phyloP scores from a whole-genome alignment of 2,329 filamentous ascomycete genomes.

The Penicillium sp. region DNA sequence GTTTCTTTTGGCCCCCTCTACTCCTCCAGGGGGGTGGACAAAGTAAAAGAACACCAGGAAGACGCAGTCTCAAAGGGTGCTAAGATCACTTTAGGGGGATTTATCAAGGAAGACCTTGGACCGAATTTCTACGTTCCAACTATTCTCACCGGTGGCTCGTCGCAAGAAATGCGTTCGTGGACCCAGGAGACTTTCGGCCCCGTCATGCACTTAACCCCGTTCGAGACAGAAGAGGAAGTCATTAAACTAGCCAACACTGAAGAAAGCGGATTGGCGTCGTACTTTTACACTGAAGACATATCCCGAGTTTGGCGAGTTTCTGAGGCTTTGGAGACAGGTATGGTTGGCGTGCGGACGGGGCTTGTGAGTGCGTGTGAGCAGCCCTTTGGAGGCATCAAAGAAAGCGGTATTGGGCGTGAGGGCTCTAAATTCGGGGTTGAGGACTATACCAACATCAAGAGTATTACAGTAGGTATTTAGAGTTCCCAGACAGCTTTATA shows the following conservation, averaged over 20 bases:
- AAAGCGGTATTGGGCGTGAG: constrained; percentile 3
- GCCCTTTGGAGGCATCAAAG: constrained; percentile 13
- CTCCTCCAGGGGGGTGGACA: not conserved
- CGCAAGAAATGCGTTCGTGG: constrained; percentile 9
- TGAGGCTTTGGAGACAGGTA: not conserved
- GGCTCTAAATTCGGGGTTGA: constrained; percentile 6
- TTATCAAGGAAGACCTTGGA: not conserved
- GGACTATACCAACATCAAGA: constrained; percentile 17
- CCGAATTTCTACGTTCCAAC: constrained; percentile 6
- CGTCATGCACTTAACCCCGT: not conserved
- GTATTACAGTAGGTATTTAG: constrained; percentile 4
- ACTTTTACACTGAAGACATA: constrained; percentile 1
- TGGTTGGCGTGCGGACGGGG: constrained; percentile 6
- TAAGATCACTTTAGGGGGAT: not conserved
- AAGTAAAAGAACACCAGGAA: not conserved
- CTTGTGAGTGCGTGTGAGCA: constrained; percentile 4
- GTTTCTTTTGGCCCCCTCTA: not conserved
- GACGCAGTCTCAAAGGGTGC: not conserved
- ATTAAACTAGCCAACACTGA: not conserved
- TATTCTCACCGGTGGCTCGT: not conserved
- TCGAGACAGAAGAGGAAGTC: not conserved
- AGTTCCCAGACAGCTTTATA: not conserved
- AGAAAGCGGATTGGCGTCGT: constrained; percentile 1
- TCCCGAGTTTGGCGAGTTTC: constrained; percentile 2
- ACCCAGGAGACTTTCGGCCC: constrained; percentile 17